These are phyloP conservation scores for Capronia epimyces DNA, from an alignment of 2,329 filamentous ascomycete species.

Conservation along the genomic window DNA sequence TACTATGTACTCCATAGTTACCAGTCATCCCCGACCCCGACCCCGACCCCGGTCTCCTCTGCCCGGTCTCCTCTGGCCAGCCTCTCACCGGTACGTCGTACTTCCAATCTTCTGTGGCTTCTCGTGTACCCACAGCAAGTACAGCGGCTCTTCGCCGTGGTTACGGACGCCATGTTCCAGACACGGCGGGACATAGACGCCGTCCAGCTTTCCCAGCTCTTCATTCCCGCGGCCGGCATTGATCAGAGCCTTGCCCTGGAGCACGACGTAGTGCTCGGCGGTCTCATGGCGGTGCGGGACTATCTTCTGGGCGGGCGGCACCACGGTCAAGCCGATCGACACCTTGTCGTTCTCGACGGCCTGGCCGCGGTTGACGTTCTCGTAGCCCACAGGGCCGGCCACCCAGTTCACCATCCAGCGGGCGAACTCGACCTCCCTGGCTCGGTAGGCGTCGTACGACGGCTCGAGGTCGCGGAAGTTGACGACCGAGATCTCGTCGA, in stretches of 20 bases:
- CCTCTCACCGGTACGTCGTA: too few relatives aligned
- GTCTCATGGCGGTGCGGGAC: background rate
- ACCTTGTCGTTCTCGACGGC: background rate
- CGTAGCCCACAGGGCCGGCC: background rate
- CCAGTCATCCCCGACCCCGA: too few relatives aligned
- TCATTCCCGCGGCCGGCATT: background rate
- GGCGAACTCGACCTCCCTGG: background rate
- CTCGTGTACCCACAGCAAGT: background rate
- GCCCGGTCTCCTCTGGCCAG: too few relatives aligned
- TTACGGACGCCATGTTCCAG: background rate
- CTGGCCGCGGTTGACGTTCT: background rate
- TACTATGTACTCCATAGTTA: too few relatives aligned
- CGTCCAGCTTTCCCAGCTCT: background rate
- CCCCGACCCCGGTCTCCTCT: too few relatives aligned
- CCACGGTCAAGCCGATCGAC: background rate
- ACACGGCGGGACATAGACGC: background rate
- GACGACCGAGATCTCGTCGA: background rate
- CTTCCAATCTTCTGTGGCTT: background rate
- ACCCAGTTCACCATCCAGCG: constrained; percentile 4
- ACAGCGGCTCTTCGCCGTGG: background rate
- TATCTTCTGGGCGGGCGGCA: background rate
- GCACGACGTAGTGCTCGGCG: background rate
- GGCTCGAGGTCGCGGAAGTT: background rate
- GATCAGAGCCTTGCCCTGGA: background rate
- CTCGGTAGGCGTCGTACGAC: background rate